A percentile compares a stretch with the other conserved stretches of the same genome.
Conservation (phyloP, 2,329 filamentous ascomycete genomes). For the Cordyceps tenuipes region DNA sequence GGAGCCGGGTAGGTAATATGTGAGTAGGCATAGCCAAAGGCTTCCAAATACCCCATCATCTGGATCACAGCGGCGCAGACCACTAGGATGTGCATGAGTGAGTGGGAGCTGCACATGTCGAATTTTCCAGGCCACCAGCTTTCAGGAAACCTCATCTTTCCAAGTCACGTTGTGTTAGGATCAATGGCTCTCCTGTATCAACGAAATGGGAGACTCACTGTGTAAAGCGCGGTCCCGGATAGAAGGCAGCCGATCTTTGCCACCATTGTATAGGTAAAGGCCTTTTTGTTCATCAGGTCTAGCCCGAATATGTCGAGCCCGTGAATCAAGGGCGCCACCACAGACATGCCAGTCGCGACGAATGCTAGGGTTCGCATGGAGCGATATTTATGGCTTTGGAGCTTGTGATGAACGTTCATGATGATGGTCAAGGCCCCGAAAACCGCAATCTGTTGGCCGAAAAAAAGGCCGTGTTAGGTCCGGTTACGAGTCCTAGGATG, state of each 20-base stretch:
- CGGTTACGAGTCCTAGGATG: slow-evolving; percentile 6
- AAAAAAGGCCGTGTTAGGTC: slow-evolving; percentile 4
- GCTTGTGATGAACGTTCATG: slow-evolving; percentile 25
- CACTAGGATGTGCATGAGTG: slow-evolving; percentile 5
- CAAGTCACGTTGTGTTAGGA: slow-evolving; percentile 13
- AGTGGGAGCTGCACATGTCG: slow-evolving; percentile 9
- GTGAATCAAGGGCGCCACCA: slow-evolving; percentile 30
- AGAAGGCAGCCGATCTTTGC: slow-evolving; percentile 28
- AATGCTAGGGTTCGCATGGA: slow-evolving; percentile 26
- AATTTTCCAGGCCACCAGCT: slow-evolving; percentile 7
- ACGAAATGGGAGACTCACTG: slow-evolving; percentile 22
- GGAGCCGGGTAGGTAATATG: not conserved
- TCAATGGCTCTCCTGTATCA: slow-evolving; percentile 10
- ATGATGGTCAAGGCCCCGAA: slow-evolving; percentile 21
- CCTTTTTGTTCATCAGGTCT: slow-evolving; percentile 21
- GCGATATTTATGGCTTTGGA: slow-evolving; percentile 26
- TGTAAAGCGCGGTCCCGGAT: slow-evolving; percentile 29
- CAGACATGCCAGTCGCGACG: slow-evolving; percentile 28
- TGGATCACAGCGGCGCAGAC: slow-evolving; percentile 9
- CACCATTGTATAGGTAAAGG: slow-evolving; percentile 13
- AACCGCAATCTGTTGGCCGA: slow-evolving; percentile 15
- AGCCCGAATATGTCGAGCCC: slow-evolving; percentile 27
- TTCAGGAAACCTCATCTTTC: slow-evolving; percentile 8
- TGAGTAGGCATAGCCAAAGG: slow-evolving; percentile 8
- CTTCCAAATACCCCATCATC: slow-evolving; percentile 9